phyloP scores from a whole-genome alignment of 345 rosid species.

The Syzygium oleosum region DNA sequence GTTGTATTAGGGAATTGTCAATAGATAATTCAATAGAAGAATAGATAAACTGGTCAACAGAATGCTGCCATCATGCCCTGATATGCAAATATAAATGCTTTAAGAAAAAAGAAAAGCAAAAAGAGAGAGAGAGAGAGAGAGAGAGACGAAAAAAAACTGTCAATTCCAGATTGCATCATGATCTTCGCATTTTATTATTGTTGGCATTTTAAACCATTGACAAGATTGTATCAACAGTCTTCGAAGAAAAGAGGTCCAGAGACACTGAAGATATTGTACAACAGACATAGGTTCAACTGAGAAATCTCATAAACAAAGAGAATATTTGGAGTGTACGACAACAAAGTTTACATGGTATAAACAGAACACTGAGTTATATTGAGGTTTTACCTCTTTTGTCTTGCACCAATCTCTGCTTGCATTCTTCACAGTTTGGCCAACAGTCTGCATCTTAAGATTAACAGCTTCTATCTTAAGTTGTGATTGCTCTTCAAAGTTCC shows the following conservation, averaged over 20 bases:
- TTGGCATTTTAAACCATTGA: neutral
- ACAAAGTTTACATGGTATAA: neutral
- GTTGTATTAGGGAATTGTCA: constrained; percentile 5
- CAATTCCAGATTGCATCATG: neutral
- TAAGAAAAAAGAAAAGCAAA: neutral
- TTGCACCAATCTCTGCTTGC: constrained; percentile 29
- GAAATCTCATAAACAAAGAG: neutral
- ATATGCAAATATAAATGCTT: neutral
- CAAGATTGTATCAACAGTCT: neutral
- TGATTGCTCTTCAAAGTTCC: constrained; percentile 40
- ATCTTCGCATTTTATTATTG: neutral
- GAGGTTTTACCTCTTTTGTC: constrained; percentile 42
- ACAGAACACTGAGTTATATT: neutral
- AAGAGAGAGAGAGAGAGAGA: neutral
- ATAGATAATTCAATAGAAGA: neutral
- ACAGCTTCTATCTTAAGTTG: constrained; percentile 31
- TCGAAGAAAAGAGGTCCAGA: neutral
- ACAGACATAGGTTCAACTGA: neutral
- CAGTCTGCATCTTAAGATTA: constrained; percentile 35
- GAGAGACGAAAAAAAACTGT: neutral
- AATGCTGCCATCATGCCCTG: neutral
- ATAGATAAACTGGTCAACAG: neutral
- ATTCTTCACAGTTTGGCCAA: constrained; percentile 31
- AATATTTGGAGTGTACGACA: neutral
- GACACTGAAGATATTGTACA: neutral